Percentiles rank a stretch among this genome's conserved stretches.
Conservation (phyloP, 176 grass and related monocot species). For the Juncus effusus region DNA sequence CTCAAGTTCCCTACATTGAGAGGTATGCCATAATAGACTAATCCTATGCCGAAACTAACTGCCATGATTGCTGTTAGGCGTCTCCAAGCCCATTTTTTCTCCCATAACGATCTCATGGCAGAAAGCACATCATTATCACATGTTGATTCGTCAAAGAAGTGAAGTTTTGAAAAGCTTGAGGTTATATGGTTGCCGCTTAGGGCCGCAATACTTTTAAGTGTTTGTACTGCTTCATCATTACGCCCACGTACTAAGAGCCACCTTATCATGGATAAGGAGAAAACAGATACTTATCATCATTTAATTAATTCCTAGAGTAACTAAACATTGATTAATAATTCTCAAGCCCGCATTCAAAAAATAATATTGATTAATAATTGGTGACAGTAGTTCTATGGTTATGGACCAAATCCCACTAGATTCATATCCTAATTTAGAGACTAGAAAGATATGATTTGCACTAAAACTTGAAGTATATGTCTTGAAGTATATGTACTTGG, state of each 20-base stretch:
- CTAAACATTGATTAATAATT: too few relatives aligned
- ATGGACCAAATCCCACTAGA: too few relatives aligned
- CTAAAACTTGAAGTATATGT: too few relatives aligned
- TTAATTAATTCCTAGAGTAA: neutral
- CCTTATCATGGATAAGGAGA: neutral
- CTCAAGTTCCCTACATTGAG: slow-evolving; percentile 89
- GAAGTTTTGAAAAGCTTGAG: slow-evolving; percentile 76
- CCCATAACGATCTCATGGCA: slow-evolving; percentile 43
- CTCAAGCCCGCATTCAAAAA: too few relatives aligned
- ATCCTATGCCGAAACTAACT: slow-evolving; percentile 56
- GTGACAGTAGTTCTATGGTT: too few relatives aligned
- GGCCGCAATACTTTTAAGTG: slow-evolving; percentile 45
- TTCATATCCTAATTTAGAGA: too few relatives aligned
- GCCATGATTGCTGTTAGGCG: slow-evolving; percentile 58
- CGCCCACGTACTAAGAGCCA: slow-evolving; percentile 86
- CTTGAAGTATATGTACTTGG: too few relatives aligned
- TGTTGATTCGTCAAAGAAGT: slow-evolving; percentile 26
- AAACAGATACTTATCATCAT: neutral
- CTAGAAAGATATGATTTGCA: too few relatives aligned
- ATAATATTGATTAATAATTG: too few relatives aligned
- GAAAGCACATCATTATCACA: slow-evolving; percentile 27
- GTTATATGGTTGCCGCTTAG: slow-evolving; percentile 44
- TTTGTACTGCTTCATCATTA: slow-evolving; percentile 65
- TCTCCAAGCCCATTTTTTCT: slow-evolving; percentile 59
- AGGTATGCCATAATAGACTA: slow-evolving; percentile 89